These are phyloP conservation scores for Alternaria longipes DNA, from an alignment of 2,329 filamentous ascomycete species.

Conservation along the genomic window DNA sequence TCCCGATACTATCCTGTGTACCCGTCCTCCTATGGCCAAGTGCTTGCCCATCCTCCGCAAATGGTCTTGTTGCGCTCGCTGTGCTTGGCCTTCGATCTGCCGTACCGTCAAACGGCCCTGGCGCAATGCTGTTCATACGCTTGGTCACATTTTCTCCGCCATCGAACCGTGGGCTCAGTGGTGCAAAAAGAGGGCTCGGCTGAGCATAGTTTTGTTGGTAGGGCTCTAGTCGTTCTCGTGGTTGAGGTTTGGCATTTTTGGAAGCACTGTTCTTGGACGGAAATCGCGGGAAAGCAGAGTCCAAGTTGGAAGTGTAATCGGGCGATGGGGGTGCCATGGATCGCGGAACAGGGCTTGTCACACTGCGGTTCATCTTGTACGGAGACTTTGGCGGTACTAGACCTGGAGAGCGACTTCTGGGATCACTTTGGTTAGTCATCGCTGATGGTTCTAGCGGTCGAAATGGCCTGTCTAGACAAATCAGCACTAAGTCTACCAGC, in stretches of 20 bases:
- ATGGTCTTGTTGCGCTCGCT: constrained; percentile 45
- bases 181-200: constrained; percentile 54
- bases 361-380: constrained; percentile 46
- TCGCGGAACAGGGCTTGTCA: constrained; percentile 49
- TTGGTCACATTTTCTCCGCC: constrained; percentile 61
- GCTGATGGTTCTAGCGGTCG: constrained; percentile 37
- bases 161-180: constrained; percentile 59
- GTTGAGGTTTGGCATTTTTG: constrained; percentile 31
- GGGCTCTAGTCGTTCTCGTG: constrained; percentile 36
- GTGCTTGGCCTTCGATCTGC: constrained; percentile 44
- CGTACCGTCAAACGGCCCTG: constrained; percentile 70
- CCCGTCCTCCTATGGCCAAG: constrained; percentile 47
- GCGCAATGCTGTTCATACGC: constrained; percentile 71
- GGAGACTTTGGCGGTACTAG: constrained; percentile 37
- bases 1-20: constrained; percentile 46
- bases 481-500: constrained; percentile 23
- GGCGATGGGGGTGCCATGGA: constrained; percentile 44
- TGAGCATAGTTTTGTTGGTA: constrained; percentile 44
- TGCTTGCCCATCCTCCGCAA: constrained; percentile 35
- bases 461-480: constrained; percentile 48
- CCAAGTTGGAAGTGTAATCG: constrained; percentile 50
- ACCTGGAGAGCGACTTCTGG: constrained; percentile 35
- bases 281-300: constrained; percentile 65
- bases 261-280: constrained; percentile 52
- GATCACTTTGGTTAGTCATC: constrained; percentile 40